A percentile compares a stretch with the other conserved stretches of the same genome.
These are phyloP conservation scores for Penicillium ucsense DNA, from an alignment of 495 filamentous ascomycete species.

Conservation along the genomic window DNA sequence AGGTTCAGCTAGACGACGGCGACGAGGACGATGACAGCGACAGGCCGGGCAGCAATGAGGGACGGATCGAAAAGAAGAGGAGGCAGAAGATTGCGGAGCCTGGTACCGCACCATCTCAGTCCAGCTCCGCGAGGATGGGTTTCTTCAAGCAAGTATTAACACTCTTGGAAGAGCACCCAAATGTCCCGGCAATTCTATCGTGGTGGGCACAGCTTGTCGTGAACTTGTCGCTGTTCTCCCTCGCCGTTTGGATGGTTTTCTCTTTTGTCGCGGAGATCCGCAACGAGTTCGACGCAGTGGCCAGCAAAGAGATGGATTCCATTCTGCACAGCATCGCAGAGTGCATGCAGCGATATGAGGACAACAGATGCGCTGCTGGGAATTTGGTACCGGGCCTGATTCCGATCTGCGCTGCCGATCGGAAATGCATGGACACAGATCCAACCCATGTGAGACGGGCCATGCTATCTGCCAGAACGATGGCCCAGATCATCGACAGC, in stretches of 20 bases:
- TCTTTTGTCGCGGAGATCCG: constrained; percentile 60
- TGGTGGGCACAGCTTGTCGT: constrained; percentile 75
- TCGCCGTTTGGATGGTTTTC: constrained; percentile 62
- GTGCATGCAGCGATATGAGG: constrained; percentile 59
- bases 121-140: constrained; percentile 12
- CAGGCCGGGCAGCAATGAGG: constrained; percentile 35
- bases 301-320: constrained; percentile 49
- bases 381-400: constrained; percentile 64
- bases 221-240: constrained; percentile 61
- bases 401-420: constrained; percentile 66
- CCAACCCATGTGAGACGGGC: constrained; percentile 55
- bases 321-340: constrained; percentile 62
- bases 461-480: constrained; percentile 61
- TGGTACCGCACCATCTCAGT: not conserved
- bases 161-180: constrained; percentile 67
- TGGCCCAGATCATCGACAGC: constrained; percentile 69
- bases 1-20: constrained; percentile 39
- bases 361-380: constrained; percentile 60
- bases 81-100: constrained; percentile 4
- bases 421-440: constrained; percentile 74
- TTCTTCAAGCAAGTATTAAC: constrained; percentile 51
- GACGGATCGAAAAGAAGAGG: constrained; percentile 10
- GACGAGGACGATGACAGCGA: constrained; percentile 52
- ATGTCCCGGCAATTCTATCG: constrained; percentile 76
- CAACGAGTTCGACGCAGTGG: constrained; percentile 63